Base-by-base conservation (phyloP, 768 basidiomycete genomes). In the Fomitopsis serialis region DNA sequence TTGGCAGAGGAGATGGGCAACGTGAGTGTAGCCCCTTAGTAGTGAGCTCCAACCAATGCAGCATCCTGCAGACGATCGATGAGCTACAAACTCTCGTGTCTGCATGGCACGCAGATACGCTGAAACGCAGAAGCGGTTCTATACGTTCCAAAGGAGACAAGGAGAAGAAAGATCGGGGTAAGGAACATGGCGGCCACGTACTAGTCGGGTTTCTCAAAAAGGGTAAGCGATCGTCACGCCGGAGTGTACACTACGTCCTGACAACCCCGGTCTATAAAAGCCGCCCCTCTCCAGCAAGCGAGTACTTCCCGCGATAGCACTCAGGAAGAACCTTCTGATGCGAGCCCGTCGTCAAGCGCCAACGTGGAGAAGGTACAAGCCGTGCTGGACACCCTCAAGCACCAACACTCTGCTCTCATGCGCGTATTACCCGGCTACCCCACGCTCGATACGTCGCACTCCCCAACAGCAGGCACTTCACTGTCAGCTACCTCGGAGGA, bases 1-100 rank as follows among this genome's bases (percentile, higher is more conserved):
- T 70, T 86, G 50, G 71, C 81, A 17, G 85, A 89, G 45, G 85
- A 87, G 61, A 87, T 92, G 75, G 78, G 77, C 27, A 64, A 60
- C 54, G 89, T 89, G 63, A 54, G 79, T 74, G 13, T 40, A 19
- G 6, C 37, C 53, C 40, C 43, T 25, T 19, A 19, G 29, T n/a
- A 23, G 51, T 19, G 23, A 46, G 11, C 22, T n/a, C 22, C n/a
- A 43, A 43, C 25, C 35, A 8, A 58, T 13, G 53, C 22, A 7
- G 22, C 29, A 32, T 32, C 46, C 23, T 43, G 5, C 52, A 90
- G 88, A 77, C 77, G 2, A 75, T 89, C 49, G 62, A 70, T 29
- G 78, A 82, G 51, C 70, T 90, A 2, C 85, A 91, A 59, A 70
- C 68, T 24, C 75, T 80, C 1, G 68, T 88, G 43, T 45, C 66